A percentile compares a stretch with the other conserved stretches of the same genome.
Conservation (phyloP, 208 protist species). For the Blastocrithidia nonstop region DNA sequence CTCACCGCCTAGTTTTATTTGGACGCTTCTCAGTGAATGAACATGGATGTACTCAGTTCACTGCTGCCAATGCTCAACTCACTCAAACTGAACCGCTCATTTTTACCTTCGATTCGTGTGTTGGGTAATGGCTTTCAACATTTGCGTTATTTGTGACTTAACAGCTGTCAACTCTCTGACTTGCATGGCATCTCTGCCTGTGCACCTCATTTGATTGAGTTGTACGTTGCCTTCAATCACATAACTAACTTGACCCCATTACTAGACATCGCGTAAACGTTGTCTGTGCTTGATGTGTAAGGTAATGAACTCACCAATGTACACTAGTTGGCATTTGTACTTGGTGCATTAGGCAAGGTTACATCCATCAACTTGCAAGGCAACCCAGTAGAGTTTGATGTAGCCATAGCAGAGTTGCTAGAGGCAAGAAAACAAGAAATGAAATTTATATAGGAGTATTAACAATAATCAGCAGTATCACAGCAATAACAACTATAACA, state of each 20-base stretch:
- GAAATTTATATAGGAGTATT: slow-evolving; percentile 10
- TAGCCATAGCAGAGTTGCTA: too few relatives aligned
- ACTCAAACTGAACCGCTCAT: slow-evolving; percentile 47
- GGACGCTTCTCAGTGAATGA: slow-evolving; percentile 30
- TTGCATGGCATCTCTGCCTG: slow-evolving; percentile 50
- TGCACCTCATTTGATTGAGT: slow-evolving; percentile 41
- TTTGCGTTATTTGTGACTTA: slow-evolving; percentile 63
- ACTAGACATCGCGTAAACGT: slow-evolving; percentile 34
- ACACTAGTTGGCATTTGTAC: slow-evolving; percentile 9
- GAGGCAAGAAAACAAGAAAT: too few relatives aligned
- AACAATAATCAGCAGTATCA: too few relatives aligned
- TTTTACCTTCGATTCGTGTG: slow-evolving; percentile 44
- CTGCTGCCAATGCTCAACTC: slow-evolving; percentile 37
- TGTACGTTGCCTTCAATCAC: slow-evolving; percentile 79
- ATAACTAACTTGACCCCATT: slow-evolving; percentile 40
- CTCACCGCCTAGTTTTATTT: slow-evolving; percentile 44
- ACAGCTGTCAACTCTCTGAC: slow-evolving; percentile 45
- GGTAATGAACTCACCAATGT: slow-evolving; percentile 52
- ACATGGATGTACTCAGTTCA: slow-evolving; percentile 33
- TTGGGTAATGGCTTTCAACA: slow-evolving; percentile 42
- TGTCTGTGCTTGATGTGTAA: slow-evolving; percentile 78
- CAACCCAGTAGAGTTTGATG: slow-evolving; percentile 26
- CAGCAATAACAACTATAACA: slow-evolving; percentile 7
- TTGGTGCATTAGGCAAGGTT: slow-evolving; percentile 24
- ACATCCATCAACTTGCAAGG: slow-evolving; percentile 42